Evolutionary conservation across 352 stramenopile species (phyloP), one percentile per base, ranked within the genome.

Genomic region (Phytophthora aleatoria): DNA sequence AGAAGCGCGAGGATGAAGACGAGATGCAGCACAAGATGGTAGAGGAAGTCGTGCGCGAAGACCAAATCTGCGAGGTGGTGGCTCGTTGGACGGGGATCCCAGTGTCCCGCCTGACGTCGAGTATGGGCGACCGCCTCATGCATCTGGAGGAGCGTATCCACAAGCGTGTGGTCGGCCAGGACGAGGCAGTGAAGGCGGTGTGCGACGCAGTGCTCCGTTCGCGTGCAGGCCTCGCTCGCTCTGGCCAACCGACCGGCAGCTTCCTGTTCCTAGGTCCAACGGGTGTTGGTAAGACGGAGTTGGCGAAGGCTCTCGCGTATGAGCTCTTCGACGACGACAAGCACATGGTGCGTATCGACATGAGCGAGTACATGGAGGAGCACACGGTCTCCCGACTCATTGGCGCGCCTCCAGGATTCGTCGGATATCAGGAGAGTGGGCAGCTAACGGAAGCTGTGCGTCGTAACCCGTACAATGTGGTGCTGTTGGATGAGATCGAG

Each of bases 351-450:
- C 83, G 97, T 33, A 97, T 99, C 62, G 97, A 99, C 59, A 99
- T 99, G 96, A 97, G 79, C 48, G 97, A 99, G 74, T 99, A 99
- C 77, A 99, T 98, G 83, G 97, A 99, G 74, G 87, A 98, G 58
- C 94, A 99, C 71, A 96, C 89, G 0, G 95, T 99, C 1, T 81
- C 88, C 12, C 66, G 95, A 13, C 69, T 99, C 27, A 95, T 99
- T 41, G 97, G 97, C n/a, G 79, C 93, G 0, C 96, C 97, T 1
- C 97, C 97, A 31, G 97, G 97, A 45, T 99, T 99, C 71, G 81
- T 99, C 49, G 96, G 97, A 12, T 71, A 54, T 64, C 93, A 99
- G 16, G 89, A 98, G 67, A 95, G 95, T 27, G 97, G 97, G 2
- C 94, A 99, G 61, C 65, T 99, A 16, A 99, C 97, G 0, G 97